These are phyloP conservation scores for Thalassiosira allenii DNA, from an alignment of 352 stramenopile species.

Conservation along the genomic window DNA sequence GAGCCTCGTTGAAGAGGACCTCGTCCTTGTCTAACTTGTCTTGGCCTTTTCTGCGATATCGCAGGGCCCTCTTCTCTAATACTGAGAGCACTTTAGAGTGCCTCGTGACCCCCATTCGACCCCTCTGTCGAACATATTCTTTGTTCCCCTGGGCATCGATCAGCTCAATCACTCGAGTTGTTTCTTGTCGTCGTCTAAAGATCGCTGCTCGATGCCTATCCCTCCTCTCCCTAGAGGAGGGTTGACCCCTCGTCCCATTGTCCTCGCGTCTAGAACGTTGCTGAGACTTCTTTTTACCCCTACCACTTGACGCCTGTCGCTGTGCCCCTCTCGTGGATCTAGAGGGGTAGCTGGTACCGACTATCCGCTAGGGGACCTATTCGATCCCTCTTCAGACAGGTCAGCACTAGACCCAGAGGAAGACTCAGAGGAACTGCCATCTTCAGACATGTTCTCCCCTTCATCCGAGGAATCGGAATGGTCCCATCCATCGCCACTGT, in stretches of 20 bases:
- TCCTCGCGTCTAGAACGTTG: not conserved
- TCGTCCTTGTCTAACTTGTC: constrained; percentile 5
- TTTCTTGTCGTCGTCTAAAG: constrained; percentile 19
- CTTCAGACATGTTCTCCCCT: not conserved
- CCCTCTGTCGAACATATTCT: not conserved
- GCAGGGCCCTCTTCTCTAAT: no score
- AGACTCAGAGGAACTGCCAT: not conserved
- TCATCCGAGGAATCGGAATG: not conserved
- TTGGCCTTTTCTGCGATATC: no score
- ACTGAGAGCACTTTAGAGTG: no score
- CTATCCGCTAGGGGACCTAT: not conserved
- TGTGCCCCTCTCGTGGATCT: not conserved
- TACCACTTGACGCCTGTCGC: constrained; percentile 4
- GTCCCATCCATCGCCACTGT: not conserved
- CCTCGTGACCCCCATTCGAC: no score
- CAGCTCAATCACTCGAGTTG: constrained; percentile 15
- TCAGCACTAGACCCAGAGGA: not conserved
- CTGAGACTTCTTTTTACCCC: not conserved
- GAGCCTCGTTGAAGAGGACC: not conserved
- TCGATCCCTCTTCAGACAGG: not conserved
- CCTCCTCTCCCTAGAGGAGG: not conserved
- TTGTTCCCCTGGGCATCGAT: constrained; percentile 21
- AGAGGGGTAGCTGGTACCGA: constrained; percentile 10
- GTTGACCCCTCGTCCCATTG: not conserved
- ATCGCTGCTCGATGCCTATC: constrained; percentile 1